Evolutionary conservation across 2,329 filamentous ascomycete species (phyloP), one percentile per base, ranked within the genome.

Genomic region (Verticillium alfalfae): DNA sequence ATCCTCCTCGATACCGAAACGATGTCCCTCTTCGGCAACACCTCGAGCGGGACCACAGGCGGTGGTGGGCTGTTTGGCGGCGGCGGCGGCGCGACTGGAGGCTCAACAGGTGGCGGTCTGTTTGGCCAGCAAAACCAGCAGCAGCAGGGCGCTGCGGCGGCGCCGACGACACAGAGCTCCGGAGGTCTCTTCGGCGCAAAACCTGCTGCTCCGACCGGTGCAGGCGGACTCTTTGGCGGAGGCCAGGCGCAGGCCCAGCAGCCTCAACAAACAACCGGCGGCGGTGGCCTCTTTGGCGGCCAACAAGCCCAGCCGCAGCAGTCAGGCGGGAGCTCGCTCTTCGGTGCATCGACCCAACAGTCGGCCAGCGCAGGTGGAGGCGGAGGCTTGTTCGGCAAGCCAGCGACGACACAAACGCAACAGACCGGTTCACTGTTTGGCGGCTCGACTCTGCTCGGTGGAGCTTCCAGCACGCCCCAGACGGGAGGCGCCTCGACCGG

Each of bases 101-200:
- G 18, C 18, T 52, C 55, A 13, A 61, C 59, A 9, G 63, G 63
- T 52, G 65, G 66, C 13, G 61, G 65, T 57, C 56, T 67, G 36
- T 67, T 67, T 64, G 64, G 65, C 57, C 65, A 67, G 60, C 62
- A 59, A 36, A 61, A 59, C 26, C 41, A 41, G 34, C 62, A 60
- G 45, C 63, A 63, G 45, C 41, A 49, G 12, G n/a, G 18, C 39
- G 55, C 65, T 45, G 67, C 64, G 49, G 65, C 66, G 22, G 65
- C 70, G 58, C 70, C 64, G 49, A 65, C 66, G 22, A 65, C 70
- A 59, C 70, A 71, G 54, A 60, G 60, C 5, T 56, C 63, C 7
- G 68, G 70, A 56, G 69, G 72, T 7, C 66, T 74, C 3, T 74
- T 74, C 61, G 73, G 73, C 10, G 54, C 69, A 10, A 66, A 66